Evolutionary conservation across 176 grass and related monocot species (phyloP).

Genomic region (Canna indica): DNA sequence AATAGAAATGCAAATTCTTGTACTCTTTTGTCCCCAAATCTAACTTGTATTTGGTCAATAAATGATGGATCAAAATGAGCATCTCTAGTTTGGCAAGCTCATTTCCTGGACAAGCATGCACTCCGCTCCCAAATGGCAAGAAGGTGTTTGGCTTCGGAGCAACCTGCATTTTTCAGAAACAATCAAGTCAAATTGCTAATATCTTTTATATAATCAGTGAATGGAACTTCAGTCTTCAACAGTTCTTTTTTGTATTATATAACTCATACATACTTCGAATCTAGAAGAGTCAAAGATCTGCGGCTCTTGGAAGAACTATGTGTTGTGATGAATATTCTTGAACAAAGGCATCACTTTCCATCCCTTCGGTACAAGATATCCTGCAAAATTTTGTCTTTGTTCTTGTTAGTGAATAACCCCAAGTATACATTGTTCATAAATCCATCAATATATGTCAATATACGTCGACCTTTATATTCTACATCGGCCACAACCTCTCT

Average conservation of each 20-base stretch:
- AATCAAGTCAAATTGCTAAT: too few relatives aligned
- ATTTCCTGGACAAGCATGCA: conserved; percentile 85
- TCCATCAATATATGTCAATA: too few relatives aligned
- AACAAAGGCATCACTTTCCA: conserved; percentile 99
- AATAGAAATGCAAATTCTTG: too few relatives aligned
- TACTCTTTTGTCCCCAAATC: not conserved
- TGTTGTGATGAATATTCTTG: conserved; percentile 82
- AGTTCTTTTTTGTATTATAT: not conserved
- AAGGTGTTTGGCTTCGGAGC: conserved; percentile 81
- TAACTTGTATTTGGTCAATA: conserved; percentile 74
- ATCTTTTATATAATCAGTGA: not conserved
- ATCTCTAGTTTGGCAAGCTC: conserved; percentile 97
- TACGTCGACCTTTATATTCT: conserved; percentile 99
- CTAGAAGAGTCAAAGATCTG: conserved; percentile 77
- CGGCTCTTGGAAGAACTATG: conserved; percentile 72
- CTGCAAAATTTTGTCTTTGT: too few relatives aligned
- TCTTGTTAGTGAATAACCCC: not conserved
- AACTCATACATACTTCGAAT: conserved; percentile 56
- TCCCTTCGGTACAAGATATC: conserved; percentile 84
- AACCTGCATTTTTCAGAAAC: conserved; percentile 27
- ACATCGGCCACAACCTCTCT: conserved; percentile 91
- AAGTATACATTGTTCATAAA: too few relatives aligned
- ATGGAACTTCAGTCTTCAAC: not conserved
- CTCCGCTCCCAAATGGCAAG: conserved; percentile 73
- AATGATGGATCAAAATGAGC: conserved; percentile 77